A percentile compares a stretch with the other conserved stretches of the same genome.
Evolutionary conservation across 129 eudicot genomes (phyloP).

Genomic region (Daucus carota): DH1_v3.0 NC_030388.2:22754501-22755000

Average conservation of each 20-base stretch:
- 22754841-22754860: background rate
- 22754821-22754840: background rate
- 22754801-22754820: background rate
- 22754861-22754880: background rate
- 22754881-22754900: background rate
- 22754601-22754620: background rate
- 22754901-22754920: background rate
- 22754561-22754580: background rate
- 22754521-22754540: background rate
- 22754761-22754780: background rate
- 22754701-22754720: background rate
- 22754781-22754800: constrained; percentile 1
- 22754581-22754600: background rate
- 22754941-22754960: background rate
- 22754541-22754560: background rate
- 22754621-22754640: background rate
- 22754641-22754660: background rate
- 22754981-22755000: background rate
- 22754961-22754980: background rate
- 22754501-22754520: background rate
- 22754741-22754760: constrained; percentile 1
- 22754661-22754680: constrained; percentile 1
- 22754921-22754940: constrained; percentile 1
- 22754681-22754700: background rate
- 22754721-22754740: background rate